Conservation (phyloP, 257 asterid genomes). For the Capsicum pubescens region DNA sequence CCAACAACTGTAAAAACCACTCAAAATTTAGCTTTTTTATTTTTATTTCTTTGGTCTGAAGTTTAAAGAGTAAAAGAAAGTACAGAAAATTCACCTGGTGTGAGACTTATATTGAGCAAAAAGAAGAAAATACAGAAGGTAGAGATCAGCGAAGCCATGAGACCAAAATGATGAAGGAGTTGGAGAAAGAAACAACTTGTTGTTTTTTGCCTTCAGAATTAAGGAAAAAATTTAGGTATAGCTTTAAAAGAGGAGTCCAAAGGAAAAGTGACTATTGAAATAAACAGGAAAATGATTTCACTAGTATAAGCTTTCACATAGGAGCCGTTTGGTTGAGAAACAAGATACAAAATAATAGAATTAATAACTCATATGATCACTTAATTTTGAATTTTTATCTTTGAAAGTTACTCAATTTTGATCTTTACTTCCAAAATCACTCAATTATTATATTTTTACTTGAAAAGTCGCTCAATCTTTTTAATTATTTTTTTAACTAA, state of each 20-base stretch:
- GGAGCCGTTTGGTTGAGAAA: too few species aligned
- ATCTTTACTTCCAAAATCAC: too few species aligned
- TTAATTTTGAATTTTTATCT: too few species aligned
- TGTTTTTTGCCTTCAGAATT: background rate
- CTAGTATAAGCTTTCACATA: too few species aligned
- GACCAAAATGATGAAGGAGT: background rate
- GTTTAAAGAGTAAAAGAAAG: background rate
- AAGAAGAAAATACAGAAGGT: conserved; percentile 31
- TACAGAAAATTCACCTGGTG: conserved; percentile 45
- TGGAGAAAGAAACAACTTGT: background rate
- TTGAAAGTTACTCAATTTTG: too few species aligned
- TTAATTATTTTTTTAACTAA: too few species aligned
- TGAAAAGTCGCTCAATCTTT: too few species aligned
- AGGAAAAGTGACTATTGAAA: background rate
- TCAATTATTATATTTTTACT: too few species aligned
- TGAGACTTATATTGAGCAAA: conserved; percentile 31
- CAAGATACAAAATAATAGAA: too few species aligned
- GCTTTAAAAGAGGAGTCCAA: background rate
- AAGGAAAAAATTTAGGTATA: background rate
- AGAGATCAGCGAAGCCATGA: conserved; percentile 29
- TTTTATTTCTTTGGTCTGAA: background rate
- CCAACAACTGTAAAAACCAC: conserved; percentile 42
- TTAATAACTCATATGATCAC: too few species aligned
- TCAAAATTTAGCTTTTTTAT: background rate
- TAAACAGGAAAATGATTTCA: too few species aligned